A percentile compares a stretch with the other conserved stretches of the same genome.
These are phyloP conservation scores for Russula virescens DNA, from an alignment of 768 basidiomycete genomes.

Conservation along the genomic window DNA sequence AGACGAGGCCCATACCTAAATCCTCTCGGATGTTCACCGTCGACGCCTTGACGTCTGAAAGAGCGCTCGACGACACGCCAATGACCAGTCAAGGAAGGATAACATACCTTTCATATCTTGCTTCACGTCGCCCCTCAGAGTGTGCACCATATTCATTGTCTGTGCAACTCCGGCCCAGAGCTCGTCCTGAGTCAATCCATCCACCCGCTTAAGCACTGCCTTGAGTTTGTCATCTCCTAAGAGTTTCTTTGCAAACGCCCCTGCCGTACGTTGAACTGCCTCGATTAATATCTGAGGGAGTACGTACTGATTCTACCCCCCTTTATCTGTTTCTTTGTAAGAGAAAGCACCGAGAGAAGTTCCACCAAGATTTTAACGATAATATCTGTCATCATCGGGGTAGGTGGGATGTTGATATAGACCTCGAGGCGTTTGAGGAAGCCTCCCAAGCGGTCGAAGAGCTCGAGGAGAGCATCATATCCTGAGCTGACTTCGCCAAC, in stretches of 20 bases:
- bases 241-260: constrained; percentile 8
- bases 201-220: neutral
- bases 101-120: neutral
- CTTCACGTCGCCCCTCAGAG: no score
- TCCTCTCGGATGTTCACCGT: no score
- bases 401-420: neutral
- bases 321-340: constrained; percentile 6
- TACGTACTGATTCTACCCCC: constrained; percentile 5
- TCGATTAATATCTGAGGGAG: neutral
- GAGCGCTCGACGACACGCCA: neutral
- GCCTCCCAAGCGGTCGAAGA: neutral
- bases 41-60: no score
- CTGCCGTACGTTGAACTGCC: neutral
- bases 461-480: neutral
- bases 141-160: neutral
- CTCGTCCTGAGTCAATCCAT: constrained; percentile 7
- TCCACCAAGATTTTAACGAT: neutral
- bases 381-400: neutral
- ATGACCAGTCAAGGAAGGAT: neutral
- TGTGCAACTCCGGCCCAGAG: neutral
- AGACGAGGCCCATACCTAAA: no score
- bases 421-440: constrained; percentile 4
- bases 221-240: constrained; percentile 1
- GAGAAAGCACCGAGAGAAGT: constrained; percentile 5
- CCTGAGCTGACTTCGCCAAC: neutral